Percentiles rank a stretch among this genome's conserved stretches.
phyloP scores from a whole-genome alignment of 2,329 filamentous ascomycete species.

The Arthrobotrys conoides region DNA sequence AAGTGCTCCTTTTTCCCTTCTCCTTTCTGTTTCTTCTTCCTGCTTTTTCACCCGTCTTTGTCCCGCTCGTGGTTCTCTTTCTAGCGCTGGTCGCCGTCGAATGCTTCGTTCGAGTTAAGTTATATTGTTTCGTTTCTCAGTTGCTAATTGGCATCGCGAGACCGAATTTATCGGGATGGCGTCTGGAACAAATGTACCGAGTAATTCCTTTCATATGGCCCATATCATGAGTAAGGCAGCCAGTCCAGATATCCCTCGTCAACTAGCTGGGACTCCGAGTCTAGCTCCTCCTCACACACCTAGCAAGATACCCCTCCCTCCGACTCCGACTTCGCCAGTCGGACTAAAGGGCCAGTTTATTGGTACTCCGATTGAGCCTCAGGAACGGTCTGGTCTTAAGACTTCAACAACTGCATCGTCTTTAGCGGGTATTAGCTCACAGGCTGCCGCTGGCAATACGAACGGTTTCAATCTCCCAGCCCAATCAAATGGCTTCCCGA shows the following conservation, averaged over 20 bases:
- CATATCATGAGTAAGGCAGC: constrained; percentile 31
- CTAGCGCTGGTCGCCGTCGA: constrained; percentile 28
- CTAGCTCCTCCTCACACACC: constrained; percentile 43
- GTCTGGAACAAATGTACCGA: constrained; percentile 20
- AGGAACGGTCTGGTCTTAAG: constrained; percentile 38
- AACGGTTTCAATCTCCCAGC: constrained; percentile 8
- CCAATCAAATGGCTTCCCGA: constrained; percentile 44
- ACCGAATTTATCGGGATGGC: constrained; percentile 15
- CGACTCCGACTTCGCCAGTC: constrained; percentile 44
- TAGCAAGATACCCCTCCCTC: constrained; percentile 53
- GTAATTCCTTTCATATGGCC: constrained; percentile 18
- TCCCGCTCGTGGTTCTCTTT: constrained; percentile 21
- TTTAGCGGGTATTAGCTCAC: constrained; percentile 23
- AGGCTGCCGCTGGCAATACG: not conserved
- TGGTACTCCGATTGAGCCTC: constrained; percentile 30
- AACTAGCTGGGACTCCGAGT: constrained; percentile 1
- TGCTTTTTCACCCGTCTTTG: constrained; percentile 30
- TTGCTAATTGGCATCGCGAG: not conserved
- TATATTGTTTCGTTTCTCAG: constrained; percentile 16
- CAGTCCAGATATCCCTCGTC: constrained; percentile 15
- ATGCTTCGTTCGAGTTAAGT: constrained; percentile 38
- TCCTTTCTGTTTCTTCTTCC: not conserved
- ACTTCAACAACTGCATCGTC: constrained; percentile 48
- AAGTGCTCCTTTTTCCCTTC: not conserved
- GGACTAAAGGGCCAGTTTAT: constrained; percentile 44